Evolutionary conservation across 2,329 filamentous ascomycete species (phyloP), one percentile per base, ranked within the genome.

Genomic region (Zymoseptoria pseudotritici): DNA sequence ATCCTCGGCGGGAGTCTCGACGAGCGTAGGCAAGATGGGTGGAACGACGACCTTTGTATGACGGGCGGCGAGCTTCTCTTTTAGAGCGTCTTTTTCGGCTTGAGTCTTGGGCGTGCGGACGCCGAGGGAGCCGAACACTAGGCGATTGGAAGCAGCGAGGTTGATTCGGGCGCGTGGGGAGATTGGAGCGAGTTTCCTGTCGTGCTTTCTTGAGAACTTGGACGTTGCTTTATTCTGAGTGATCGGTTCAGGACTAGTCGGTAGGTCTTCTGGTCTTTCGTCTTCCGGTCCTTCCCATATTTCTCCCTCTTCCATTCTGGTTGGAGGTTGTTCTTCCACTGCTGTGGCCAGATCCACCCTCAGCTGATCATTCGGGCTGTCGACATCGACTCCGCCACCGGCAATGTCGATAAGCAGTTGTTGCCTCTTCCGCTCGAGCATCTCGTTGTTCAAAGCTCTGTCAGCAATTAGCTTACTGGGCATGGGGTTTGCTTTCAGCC

Each of bases 111-210:
- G 88, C 3, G 81, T 82, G 58, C 84, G 84, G 9, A 91, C 73
- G 3, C 89, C 90, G 3, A 93, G 78, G 6, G 88, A 86, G 8
- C 86, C 86, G 67, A 91, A 90, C 0, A 93, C 72, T 59, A 92
- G 77, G 64, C 89, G 82, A 57, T 84, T 81, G 2, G 86, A 84
- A 56, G 86, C 86, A 17, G 80, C 82, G 29, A 90, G 58, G 67
- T 86, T 81, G 36, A 86, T 71, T 19, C 70, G 74, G 2, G 75
- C 74, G 53, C 78, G 76, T 59, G 76, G 74, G 17, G 53, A 52
- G 19, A 13, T 2, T 21, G 50, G 11, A 20, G 50, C 50, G 19
- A 20, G n/a, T 22, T 21, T 21, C 4, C 19, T 6, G n/a, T 24
- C 50, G 29, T 49, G 17, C 21, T 19, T 42, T 19, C n/a, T 36